These are phyloP conservation scores for Lactifluus hygrophoroides DNA, from an alignment of 768 basidiomycete species.

Conservation along the genomic window DNA sequence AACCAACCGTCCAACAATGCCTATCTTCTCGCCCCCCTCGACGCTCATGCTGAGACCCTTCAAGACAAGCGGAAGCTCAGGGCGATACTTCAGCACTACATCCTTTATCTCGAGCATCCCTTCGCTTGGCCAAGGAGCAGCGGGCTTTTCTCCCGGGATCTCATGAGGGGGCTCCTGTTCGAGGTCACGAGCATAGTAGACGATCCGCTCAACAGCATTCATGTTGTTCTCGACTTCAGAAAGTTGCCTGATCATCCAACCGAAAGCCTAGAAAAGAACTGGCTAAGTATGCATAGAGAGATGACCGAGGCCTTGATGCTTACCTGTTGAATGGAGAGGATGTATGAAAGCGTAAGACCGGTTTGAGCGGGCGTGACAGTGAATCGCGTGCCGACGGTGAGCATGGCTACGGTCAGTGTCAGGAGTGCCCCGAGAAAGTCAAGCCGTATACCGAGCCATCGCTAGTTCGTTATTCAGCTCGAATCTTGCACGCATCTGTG, in stretches of 20 bases:
- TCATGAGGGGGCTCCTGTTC: constrained; percentile 77
- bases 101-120: constrained; percentile 70
- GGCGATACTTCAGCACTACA: constrained; percentile 74
- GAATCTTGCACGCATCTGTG: constrained; percentile 41
- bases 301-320: constrained; percentile 20
- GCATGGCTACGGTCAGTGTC: constrained; percentile 70
- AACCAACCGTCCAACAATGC: constrained; percentile 64
- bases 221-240: constrained; percentile 91
- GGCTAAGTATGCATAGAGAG: background rate
- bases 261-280: constrained; percentile 40
- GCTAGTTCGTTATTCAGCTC: constrained; percentile 61
- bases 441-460: constrained; percentile 87
- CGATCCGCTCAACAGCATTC: constrained; percentile 82
- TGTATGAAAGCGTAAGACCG: constrained; percentile 69
- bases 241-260: constrained; percentile 67
- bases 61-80: constrained; percentile 83
- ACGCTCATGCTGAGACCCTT: constrained; percentile 70
- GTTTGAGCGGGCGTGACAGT: constrained; percentile 74
- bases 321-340: constrained; percentile 70
- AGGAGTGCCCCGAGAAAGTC: constrained; percentile 71
- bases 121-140: constrained; percentile 61
- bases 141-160: constrained; percentile 49
- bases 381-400: constrained; percentile 67
- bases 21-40: constrained; percentile 78
- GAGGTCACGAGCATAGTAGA: constrained; percentile 71